phyloP scores from a whole-genome alignment of 169 alveolate genomes.

The Cryptosporidium meleagridis region DNA sequence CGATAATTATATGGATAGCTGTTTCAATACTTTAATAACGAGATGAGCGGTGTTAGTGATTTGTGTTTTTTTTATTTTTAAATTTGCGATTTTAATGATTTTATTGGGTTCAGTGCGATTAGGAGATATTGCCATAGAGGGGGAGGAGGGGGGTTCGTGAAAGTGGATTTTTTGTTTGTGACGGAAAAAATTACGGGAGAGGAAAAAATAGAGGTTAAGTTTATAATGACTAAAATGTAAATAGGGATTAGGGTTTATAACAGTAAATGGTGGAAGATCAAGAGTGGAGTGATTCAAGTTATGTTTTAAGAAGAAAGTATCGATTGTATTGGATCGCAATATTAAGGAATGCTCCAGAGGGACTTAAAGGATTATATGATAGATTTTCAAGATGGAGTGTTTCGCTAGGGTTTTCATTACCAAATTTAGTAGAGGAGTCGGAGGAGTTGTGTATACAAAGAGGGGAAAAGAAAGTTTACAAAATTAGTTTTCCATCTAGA shows the following conservation, averaged over 20 bases:
- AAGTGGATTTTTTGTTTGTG: not conserved
- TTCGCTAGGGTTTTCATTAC: conserved; percentile 49
- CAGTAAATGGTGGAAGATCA: conserved; percentile 20
- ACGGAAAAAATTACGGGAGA: not conserved
- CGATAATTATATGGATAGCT: not conserved
- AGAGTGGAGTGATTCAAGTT: conserved; percentile 65
- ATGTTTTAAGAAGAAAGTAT: conserved; percentile 42
- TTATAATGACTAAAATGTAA: not conserved
- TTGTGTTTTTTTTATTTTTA: too few species aligned
- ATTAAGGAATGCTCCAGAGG: conserved; percentile 35
- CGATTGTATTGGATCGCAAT: conserved; percentile 67
- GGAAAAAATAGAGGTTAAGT: not conserved
- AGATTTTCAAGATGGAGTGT: conserved; percentile 58
- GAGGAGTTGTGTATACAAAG: conserved; percentile 51
- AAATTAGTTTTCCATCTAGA: conserved; percentile 48
- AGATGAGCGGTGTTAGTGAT: not conserved
- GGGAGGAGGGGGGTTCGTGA: not conserved
- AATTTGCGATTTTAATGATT: too few species aligned
- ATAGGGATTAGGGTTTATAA: not conserved
- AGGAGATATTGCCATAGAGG: not conserved
- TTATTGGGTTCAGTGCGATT: too few species aligned
- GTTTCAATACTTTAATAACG: not conserved
- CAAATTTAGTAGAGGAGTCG: not conserved
- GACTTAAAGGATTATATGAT: not conserved
- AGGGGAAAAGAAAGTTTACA: conserved; percentile 8